These are phyloP conservation scores for Nitzschia inconspicua DNA, from an alignment of 108 stramenopile genomes.

Conservation along the genomic window DNA sequence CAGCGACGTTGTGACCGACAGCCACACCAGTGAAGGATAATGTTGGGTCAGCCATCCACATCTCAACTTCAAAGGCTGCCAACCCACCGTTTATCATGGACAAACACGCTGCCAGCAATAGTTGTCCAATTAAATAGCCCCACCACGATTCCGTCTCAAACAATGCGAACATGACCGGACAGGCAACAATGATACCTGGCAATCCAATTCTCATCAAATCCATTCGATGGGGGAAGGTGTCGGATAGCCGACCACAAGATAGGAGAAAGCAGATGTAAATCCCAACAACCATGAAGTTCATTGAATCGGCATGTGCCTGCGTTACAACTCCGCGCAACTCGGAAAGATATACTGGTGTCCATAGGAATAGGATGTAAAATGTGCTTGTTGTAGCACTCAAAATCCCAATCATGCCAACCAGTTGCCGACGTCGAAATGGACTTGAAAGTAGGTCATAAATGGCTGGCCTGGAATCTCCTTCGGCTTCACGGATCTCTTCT, in stretches of 20 bases:
- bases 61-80: slow-evolving; percentile 68
- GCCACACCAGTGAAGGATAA: slow-evolving; percentile 68
- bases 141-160: slow-evolving; percentile 50
- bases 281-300: slow-evolving; percentile 59
- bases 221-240: slow-evolving; percentile 52
- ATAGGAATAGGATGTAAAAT: slow-evolving; percentile 60
- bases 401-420: slow-evolving; percentile 54
- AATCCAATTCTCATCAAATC: slow-evolving; percentile 59
- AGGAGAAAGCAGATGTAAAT: slow-evolving; percentile 48
- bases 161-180: slow-evolving; percentile 64
- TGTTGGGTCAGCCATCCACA: slow-evolving; percentile 73
- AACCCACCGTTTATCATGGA: slow-evolving; percentile 52
- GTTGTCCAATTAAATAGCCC: slow-evolving; percentile 50
- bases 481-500: slow-evolving; percentile 37
- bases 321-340: slow-evolving; percentile 53
- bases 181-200: slow-evolving; percentile 49
- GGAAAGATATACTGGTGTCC: slow-evolving; percentile 62
- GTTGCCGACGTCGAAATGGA: slow-evolving; percentile 59
- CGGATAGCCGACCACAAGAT: slow-evolving; percentile 39
- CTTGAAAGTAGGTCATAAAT: slow-evolving; percentile 46
- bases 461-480: slow-evolving; percentile 34
- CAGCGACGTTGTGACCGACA: slow-evolving; percentile 54
- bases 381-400: slow-evolving; percentile 41
- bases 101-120: slow-evolving; percentile 44
- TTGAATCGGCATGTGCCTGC: slow-evolving; percentile 46